Base-by-base conservation (phyloP, 441 rosid species). In the Gossypium armourianum region DNA sequence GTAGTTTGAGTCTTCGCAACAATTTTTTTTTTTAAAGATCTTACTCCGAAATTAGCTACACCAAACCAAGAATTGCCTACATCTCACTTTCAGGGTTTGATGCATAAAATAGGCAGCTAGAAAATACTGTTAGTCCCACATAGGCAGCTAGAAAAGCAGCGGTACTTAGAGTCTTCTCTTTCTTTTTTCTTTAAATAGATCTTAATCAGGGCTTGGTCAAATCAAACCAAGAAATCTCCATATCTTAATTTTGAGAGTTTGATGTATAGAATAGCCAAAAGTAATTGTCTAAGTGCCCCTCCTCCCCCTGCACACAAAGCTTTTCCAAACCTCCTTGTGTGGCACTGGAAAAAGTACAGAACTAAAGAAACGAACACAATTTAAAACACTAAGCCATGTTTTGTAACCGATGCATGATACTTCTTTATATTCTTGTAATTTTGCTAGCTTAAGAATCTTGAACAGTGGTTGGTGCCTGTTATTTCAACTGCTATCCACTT, bases 361-460 rank as follows among this genome's bases (percentile, higher is more conserved):
- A 56, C 12, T 56, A 16, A 26, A 56, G 61, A 21, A 56, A 56
- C 23, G 9, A 17, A 17, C 17, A 53, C 21, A 17, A 21, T 53
- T 53, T 53, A 53, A 53, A 53, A 17, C 23, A 53, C 61, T 21
- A 56, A 56, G 13, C 61, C 61, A 56, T 56, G 61, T 56, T 56
- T 10, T 10, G 2, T 21, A 56, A 21, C 24, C 12, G 7, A 56
- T 21, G 32, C 15, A 56, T 56, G 61, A 56, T 56, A 21, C 55
- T 21, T 56, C 61, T 21, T 21, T 56, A 4, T 1, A 56, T 56
- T 21, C 7, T 56, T 24, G 23, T 19, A 56, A 24, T 56, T 56
- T 21, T 21, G 13, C 61, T 56, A 9, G 29, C 15, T 56, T 56
- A 28, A 56, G 29, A 56, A 1, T 56, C 15, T 56, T 56, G 61